Evolutionary conservation across 2,329 filamentous ascomycete species (phyloP).

Genomic region (Colletotrichum gigasporum): DNA sequence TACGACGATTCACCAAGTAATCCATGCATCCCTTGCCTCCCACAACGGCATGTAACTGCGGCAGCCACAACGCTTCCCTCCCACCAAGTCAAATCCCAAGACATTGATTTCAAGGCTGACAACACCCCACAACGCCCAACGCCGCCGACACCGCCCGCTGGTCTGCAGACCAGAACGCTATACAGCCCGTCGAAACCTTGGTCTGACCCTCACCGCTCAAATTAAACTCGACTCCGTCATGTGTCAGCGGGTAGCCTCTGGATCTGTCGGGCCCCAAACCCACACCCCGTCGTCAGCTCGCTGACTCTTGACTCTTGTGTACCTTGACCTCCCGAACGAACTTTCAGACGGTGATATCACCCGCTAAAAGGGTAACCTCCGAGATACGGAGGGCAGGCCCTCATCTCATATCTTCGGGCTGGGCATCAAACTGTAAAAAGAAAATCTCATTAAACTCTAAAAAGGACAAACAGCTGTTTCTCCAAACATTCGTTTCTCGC

Average conservation of each 20-base stretch:
- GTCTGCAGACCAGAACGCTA: not conserved
- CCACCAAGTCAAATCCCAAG: too few species aligned
- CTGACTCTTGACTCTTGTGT: too few species aligned
- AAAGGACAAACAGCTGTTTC: not conserved
- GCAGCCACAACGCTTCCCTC: too few species aligned
- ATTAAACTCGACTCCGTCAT: not conserved
- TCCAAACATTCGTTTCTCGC: not conserved
- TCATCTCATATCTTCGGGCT: conserved; percentile 1
- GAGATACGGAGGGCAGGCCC: not conserved
- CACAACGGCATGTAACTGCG: not conserved
- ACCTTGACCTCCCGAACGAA: too few species aligned
- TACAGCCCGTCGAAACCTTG: not conserved
- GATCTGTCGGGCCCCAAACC: too few species aligned
- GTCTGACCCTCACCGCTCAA: not conserved
- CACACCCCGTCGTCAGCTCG: too few species aligned
- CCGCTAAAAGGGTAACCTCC: not conserved
- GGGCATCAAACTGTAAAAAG: not conserved
- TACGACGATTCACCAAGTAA: too few species aligned
- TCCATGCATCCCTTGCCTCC: too few species aligned
- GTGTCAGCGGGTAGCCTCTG: not conserved
- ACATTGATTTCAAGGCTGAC: not conserved
- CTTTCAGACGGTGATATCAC: not conserved
- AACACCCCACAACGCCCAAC: too few species aligned
- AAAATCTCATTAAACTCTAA: not conserved
- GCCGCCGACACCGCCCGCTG: not conserved